These are phyloP conservation scores for Stygiomarasmius scandens DNA, from an alignment of 1,284 basidiomycete species.

Conservation along the genomic window DNA sequence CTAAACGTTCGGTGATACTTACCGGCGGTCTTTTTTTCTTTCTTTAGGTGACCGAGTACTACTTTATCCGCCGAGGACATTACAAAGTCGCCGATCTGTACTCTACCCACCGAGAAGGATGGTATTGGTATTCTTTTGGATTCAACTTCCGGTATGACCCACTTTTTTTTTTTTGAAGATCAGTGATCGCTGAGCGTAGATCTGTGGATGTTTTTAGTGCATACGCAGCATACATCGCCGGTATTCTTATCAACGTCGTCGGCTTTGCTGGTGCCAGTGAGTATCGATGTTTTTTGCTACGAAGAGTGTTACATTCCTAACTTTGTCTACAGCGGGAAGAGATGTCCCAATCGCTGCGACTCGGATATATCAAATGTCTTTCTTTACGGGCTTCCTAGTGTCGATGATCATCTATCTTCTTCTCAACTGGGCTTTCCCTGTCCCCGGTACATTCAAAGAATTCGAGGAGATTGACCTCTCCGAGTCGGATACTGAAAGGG, in stretches of 20 bases:
- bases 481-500: background rate
- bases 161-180: background rate
- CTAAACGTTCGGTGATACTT: slow-evolving; percentile 2
- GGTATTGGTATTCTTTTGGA: slow-evolving; percentile 80
- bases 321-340: slow-evolving; percentile 46
- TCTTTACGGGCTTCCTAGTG: slow-evolving; percentile 78
- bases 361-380: slow-evolving; percentile 73
- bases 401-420: slow-evolving; percentile 66
- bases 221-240: slow-evolving; percentile 71
- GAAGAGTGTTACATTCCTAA: slow-evolving; percentile 12
- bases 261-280: slow-evolving; percentile 68
- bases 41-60: slow-evolving; percentile 76
- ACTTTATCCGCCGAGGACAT: slow-evolving; percentile 73
- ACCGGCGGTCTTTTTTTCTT: background rate
- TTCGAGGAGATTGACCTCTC: slow-evolving; percentile 65
- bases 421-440: slow-evolving; percentile 62
- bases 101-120: slow-evolving; percentile 53
- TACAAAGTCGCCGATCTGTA: slow-evolving; percentile 78
- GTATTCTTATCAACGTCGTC: slow-evolving; percentile 83
- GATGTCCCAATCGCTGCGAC: slow-evolving; percentile 66
- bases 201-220: slow-evolving; percentile 44
- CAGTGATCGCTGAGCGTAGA: too few relatives aligned
- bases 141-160: slow-evolving; percentile 65
- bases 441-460: slow-evolving; percentile 46
- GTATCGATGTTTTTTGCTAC: slow-evolving; percentile 31